phyloP scores from a whole-genome alignment of 371 early-diverging fungal genomes.

The Actinomucor elegans region DNA sequence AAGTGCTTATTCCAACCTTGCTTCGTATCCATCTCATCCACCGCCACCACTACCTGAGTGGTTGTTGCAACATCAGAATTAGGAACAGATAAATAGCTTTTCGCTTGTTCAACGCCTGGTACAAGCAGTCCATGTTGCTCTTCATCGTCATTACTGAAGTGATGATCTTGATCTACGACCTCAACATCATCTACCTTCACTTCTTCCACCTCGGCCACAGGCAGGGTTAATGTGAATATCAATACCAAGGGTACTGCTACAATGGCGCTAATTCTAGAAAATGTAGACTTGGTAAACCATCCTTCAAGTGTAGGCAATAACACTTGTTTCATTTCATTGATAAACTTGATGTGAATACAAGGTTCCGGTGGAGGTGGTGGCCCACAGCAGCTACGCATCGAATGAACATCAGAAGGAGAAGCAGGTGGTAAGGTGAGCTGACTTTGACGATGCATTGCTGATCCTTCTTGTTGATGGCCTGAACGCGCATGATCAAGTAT shows the following conservation, averaged over 20 bases:
- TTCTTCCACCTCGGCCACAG: conserved; percentile 56
- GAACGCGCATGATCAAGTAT: background rate
- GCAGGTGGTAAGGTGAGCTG: background rate
- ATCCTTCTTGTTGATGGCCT: background rate
- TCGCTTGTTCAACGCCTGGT: background rate
- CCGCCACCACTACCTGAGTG: background rate
- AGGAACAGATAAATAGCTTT: conserved; percentile 26
- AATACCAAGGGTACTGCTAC: conserved; percentile 56
- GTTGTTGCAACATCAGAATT: background rate
- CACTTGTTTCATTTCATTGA: background rate
- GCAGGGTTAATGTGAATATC: conserved; percentile 57
- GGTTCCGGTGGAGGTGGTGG: too few species aligned
- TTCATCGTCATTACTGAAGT: background rate
- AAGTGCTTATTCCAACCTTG: conserved; percentile 47
- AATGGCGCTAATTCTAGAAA: conserved; percentile 49
- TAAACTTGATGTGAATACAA: too few species aligned
- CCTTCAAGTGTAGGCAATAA: conserved; percentile 58
- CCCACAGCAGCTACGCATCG: too few species aligned
- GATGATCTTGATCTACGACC: conserved; percentile 10
- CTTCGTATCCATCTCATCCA: conserved; percentile 13
- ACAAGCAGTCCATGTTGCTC: too few species aligned
- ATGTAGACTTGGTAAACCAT: conserved; percentile 48
- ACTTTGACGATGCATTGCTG: background rate
- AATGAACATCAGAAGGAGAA: too few species aligned
- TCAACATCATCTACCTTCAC: conserved; percentile 36